Percentiles rank a stretch among this genome's conserved stretches.
These are phyloP conservation scores for Dendrobium catenatum DNA, from an alignment of 106 monocot genomes.

Conservation along the genomic window DNA sequence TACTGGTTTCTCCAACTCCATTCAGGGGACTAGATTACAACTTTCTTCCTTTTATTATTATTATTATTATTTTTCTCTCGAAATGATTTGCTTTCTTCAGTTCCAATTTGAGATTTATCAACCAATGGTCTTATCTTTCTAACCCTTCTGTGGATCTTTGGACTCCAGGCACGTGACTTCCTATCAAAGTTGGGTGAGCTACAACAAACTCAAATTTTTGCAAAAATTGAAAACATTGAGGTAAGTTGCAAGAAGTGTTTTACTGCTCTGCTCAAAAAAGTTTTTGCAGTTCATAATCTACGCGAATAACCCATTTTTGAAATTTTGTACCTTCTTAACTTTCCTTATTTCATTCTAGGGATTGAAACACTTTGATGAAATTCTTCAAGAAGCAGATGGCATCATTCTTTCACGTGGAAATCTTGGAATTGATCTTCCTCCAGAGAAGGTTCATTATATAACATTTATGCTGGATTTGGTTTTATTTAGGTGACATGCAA, in stretches of 20 bases:
- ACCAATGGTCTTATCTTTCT: background rate
- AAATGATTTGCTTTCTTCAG: background rate
- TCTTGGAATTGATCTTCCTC: conserved; percentile 92
- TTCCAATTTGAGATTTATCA: background rate
- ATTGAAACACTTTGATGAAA: conserved; percentile 91
- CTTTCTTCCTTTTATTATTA: background rate
- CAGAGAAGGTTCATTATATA: conserved; percentile 63
- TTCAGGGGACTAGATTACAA: background rate
- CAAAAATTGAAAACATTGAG: conserved; percentile 81
- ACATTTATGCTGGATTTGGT: background rate
- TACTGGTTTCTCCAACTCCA: background rate
- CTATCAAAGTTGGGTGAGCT: conserved; percentile 71
- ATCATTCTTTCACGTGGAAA: conserved; percentile 95
- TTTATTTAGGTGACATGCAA: background rate
- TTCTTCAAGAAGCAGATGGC: conserved; percentile 91
- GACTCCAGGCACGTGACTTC: conserved; percentile 57
- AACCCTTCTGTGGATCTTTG: background rate
- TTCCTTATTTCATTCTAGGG: conserved; percentile 40
- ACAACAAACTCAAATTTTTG: conserved; percentile 72
- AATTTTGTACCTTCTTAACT: background rate
- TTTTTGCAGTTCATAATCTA: background rate
- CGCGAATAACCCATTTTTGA: background rate
- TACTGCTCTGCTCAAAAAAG: conserved; percentile 3
- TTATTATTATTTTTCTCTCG: background rate
- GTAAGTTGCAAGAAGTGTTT: conserved; percentile 13